phyloP scores from a whole-genome alignment of 768 basidiomycete genomes.

The Pleurotus sapidus region DNA sequence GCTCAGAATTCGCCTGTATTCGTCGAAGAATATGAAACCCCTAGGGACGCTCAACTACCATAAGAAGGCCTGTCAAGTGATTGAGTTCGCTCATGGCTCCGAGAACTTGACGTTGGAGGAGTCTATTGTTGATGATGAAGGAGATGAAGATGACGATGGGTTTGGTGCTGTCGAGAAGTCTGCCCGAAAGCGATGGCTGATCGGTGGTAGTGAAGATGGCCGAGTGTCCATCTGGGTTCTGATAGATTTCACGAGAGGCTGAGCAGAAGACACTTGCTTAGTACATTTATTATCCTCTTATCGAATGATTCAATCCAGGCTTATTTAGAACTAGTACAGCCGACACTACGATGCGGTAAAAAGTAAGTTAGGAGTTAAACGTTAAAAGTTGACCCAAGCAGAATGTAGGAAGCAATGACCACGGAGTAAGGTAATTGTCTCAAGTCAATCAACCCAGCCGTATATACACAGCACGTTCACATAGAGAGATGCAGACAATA shows the following conservation, averaged over 20 bases:
- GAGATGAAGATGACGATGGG: constrained; percentile 41
- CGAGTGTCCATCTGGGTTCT: constrained; percentile 73
- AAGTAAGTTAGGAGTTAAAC: not conserved
- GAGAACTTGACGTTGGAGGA: constrained; percentile 21
- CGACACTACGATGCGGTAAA: not conserved
- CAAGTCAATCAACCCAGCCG: no score
- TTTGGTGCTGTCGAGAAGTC: constrained; percentile 41
- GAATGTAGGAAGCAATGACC: no score
- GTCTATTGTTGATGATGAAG: constrained; percentile 10
- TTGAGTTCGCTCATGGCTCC: constrained; percentile 58
- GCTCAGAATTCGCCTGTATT: constrained; percentile 75
- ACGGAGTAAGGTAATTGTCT: no score
- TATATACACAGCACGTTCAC: no score
- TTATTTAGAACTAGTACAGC: not conserved
- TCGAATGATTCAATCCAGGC: not conserved
- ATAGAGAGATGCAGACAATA: constrained; percentile 4
- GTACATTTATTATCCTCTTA: no score
- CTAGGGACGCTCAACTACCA: constrained; percentile 87
- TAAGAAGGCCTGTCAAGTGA: constrained; percentile 68
- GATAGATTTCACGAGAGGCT: constrained; percentile 44
- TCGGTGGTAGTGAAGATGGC: constrained; percentile 63
- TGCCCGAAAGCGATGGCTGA: constrained; percentile 57
- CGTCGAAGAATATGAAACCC: constrained; percentile 74
- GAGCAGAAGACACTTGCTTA: not conserved
- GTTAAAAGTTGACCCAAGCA: no score